Evolutionary conservation across 2,329 filamentous ascomycete genomes (phyloP).

Genomic region (Xylariales sp.): DNA sequence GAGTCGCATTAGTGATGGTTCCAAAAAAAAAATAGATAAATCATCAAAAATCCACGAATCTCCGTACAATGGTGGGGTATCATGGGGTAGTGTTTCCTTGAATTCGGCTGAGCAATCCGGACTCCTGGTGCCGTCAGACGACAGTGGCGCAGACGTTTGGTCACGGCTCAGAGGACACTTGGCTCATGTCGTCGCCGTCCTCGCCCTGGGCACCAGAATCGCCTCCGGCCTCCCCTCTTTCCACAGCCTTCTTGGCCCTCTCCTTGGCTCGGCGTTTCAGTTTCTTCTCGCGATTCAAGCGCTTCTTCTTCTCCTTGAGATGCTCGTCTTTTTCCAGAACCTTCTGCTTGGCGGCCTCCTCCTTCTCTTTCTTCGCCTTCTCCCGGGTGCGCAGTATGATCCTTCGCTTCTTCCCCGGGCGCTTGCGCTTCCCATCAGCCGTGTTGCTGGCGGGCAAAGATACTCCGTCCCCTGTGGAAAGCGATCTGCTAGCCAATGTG

Average conservation of each 20-base stretch:
- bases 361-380: slow-evolving; percentile 35
- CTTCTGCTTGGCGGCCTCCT: slow-evolving; percentile 33
- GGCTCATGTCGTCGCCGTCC: no score
- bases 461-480: neutral
- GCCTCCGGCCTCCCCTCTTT: neutral
- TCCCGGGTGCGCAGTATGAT: slow-evolving; percentile 44
- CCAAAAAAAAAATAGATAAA: no score
- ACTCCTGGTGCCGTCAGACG: no score
- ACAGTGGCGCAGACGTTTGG: no score
- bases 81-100: no score
- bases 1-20: no score
- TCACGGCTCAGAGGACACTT: no score
- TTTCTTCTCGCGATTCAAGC: slow-evolving; percentile 57
- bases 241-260: slow-evolving; percentile 41
- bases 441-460: neutral
- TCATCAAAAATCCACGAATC: no score
- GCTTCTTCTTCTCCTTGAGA: slow-evolving; percentile 57
- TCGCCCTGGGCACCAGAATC: neutral
- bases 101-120: no score
- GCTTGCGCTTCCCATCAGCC: slow-evolving; percentile 26
- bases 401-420: slow-evolving; percentile 56
- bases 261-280: slow-evolving; percentile 54
- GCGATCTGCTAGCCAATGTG: no score
- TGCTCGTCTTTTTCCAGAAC: slow-evolving; percentile 49
- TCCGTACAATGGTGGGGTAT: no score